Evolutionary conservation across 2,329 filamentous ascomycete species (phyloP).

Genomic region (Aspergillus ochraceoroseus): DNA sequence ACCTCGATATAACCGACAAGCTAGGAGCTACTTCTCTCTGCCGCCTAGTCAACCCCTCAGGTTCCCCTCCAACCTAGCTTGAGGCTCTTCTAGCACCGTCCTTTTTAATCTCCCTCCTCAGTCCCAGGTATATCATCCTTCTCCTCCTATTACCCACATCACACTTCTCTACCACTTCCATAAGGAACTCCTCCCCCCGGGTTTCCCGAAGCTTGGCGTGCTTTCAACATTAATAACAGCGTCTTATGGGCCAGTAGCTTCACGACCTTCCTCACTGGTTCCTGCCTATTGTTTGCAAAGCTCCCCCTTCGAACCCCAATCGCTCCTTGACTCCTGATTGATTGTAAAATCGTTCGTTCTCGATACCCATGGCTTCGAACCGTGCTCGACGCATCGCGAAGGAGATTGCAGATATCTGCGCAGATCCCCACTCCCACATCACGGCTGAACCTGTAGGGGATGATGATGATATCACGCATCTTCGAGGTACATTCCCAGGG

Average conservation of each 20-base stretch:
- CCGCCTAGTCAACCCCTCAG: slow-evolving; percentile 8
- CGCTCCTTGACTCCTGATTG: too few species aligned
- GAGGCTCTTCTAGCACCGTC: slow-evolving; percentile 14
- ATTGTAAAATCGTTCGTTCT: not conserved
- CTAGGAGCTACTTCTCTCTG: too few species aligned
- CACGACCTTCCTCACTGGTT: too few species aligned
- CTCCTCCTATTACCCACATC: not conserved
- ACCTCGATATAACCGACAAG: too few species aligned
- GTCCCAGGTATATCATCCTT: not conserved
- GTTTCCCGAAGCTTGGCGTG: not conserved
- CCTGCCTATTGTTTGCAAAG: not conserved
- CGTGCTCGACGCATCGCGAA: slow-evolving; percentile 52
- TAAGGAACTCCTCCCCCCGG: not conserved
- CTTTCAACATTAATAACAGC: not conserved
- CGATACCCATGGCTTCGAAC: slow-evolving; percentile 50
- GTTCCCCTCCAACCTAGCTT: slow-evolving; percentile 11
- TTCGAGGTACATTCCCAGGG: slow-evolving; percentile 76
- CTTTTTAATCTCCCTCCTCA: slow-evolving; percentile 4
- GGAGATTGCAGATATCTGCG: slow-evolving; percentile 47
- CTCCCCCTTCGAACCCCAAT: too few species aligned
- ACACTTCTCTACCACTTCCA: not conserved
- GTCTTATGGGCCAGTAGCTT: too few species aligned
- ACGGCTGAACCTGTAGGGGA: slow-evolving; percentile 59
- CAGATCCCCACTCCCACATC: slow-evolving; percentile 72
- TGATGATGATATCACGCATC: slow-evolving; percentile 68